Conservation (phyloP, 2,329 filamentous ascomycete genomes). For the Xylaria multiplex region DNA sequence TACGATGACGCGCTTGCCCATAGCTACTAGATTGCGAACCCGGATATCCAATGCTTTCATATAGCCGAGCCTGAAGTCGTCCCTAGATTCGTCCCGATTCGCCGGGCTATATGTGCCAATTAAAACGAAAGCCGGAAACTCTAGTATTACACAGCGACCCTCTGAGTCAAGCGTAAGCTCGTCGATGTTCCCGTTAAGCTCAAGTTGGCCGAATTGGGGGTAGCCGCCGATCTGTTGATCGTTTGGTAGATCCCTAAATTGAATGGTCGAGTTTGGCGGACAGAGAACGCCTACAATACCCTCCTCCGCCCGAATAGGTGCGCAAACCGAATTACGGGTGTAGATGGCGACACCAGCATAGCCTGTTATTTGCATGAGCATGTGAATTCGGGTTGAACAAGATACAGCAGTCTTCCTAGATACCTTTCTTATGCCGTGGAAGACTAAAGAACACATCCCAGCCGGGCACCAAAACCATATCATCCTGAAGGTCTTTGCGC, state of each 20-base stretch:
- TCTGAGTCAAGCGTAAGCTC: constrained; percentile 83
- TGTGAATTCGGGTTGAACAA: neutral
- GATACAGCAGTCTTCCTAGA: neutral
- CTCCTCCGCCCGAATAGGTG: constrained; percentile 90
- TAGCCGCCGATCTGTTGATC: constrained; percentile 89
- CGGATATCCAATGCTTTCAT: constrained; percentile 82
- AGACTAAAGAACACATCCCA: constrained; percentile 98
- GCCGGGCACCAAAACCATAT: constrained; percentile 93
- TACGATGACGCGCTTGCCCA: constrained; percentile 86
- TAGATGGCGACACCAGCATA: constrained; percentile 97
- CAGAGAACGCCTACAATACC: constrained; percentile 86
- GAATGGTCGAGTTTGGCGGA: constrained; percentile 74
- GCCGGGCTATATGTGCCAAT: constrained; percentile 94
- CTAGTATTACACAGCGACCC: constrained; percentile 88
- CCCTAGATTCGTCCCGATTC: constrained; percentile 82
- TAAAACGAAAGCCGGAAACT: constrained; percentile 94
- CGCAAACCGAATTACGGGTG: constrained; percentile 85
- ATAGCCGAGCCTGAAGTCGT: constrained; percentile 84
- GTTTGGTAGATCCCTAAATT: constrained; percentile 78
- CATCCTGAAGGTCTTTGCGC: constrained; percentile 87
- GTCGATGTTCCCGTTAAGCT: constrained; percentile 73
- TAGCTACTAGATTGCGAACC: constrained; percentile 81
- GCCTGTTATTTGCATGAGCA: constrained; percentile 61
- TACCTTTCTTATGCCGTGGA: constrained; percentile 92
- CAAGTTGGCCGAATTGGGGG: constrained; percentile 76